These are phyloP conservation scores for Eimeria acervulina DNA, from an alignment of 169 alveolate species.

Conservation along the genomic window DNA sequence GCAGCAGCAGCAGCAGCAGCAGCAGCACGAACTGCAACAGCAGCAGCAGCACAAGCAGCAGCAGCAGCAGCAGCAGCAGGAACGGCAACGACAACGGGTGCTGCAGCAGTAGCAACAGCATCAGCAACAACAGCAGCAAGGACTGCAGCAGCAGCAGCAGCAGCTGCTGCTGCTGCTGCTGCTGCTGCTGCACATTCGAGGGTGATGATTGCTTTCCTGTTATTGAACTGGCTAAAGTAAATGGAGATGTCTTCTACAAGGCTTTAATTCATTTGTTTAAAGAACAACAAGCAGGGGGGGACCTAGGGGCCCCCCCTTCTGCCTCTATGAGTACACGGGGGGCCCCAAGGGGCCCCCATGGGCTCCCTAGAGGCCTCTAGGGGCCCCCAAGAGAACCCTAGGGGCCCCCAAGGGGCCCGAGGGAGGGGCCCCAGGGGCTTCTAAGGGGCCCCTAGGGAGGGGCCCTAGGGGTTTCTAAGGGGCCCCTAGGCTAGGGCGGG, in stretches of 20 bases:
- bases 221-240: neutral
- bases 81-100: neutral
- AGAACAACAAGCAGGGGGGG: neutral
- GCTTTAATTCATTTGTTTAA: neutral
- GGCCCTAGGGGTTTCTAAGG: neutral
- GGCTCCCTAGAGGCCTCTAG: neutral
- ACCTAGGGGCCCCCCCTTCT: no score
- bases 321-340: no score
- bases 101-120: neutral
- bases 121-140: neutral
- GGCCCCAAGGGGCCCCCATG: neutral
- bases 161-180: no score
- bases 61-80: neutral
- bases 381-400: neutral
- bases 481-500: neutral
- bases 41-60: no score
- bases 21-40: neutral
- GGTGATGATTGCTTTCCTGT: neutral
- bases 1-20: slow-evolving; percentile 26
- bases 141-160: no score
- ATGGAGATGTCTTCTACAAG: slow-evolving; percentile 17
- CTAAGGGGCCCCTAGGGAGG: neutral
- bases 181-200: no score
- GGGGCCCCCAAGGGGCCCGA: neutral
- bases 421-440: neutral